Percentiles rank a stretch among this genome's conserved stretches.
phyloP scores from a whole-genome alignment of 805 yeast species.

The Wickerhamiella allomyrinae region DNA sequence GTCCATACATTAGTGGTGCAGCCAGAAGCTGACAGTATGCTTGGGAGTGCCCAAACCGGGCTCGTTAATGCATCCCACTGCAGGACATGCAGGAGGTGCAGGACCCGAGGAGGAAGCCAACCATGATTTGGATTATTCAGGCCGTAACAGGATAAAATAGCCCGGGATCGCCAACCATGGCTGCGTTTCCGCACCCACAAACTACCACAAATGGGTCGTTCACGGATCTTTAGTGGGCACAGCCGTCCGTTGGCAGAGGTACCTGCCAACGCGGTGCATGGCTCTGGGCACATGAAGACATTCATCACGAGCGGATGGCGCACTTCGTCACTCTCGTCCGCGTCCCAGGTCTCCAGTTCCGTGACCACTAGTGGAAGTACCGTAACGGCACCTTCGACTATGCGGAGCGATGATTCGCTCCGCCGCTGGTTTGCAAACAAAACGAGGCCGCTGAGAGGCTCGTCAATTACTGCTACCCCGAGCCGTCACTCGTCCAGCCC shows the following conservation, averaged over 20 bases:
- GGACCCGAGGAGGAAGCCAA: not conserved
- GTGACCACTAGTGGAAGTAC: not conserved
- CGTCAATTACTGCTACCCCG: not conserved
- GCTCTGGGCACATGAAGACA: not conserved
- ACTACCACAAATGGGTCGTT: slow-evolving; percentile 1
- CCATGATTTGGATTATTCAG: not conserved
- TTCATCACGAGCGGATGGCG: not conserved
- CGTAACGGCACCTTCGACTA: slow-evolving; percentile 1
- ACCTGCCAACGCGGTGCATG: slow-evolving; percentile 3
- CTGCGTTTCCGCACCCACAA: not conserved
- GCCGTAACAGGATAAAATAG: not conserved
- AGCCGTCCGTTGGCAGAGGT: slow-evolving; percentile 4
- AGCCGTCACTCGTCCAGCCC: not conserved
- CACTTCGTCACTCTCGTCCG: not conserved
- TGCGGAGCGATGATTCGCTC: slow-evolving; percentile 1
- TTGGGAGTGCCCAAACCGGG: not conserved
- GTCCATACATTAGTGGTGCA: not conserved
- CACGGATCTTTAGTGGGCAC: slow-evolving; percentile 2
- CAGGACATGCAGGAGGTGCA: not conserved
- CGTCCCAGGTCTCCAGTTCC: not conserved
- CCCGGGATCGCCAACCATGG: not conserved
- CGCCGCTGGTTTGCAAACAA: slow-evolving; percentile 1
- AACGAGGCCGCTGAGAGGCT: not conserved
- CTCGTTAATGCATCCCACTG: not conserved
- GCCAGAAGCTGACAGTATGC: not conserved